A percentile compares a stretch with the other conserved stretches of the same genome.
These are phyloP conservation scores for Phytophthora fragariaefolia DNA, from an alignment of 352 stramenopile species.

Conservation along the genomic window DNA sequence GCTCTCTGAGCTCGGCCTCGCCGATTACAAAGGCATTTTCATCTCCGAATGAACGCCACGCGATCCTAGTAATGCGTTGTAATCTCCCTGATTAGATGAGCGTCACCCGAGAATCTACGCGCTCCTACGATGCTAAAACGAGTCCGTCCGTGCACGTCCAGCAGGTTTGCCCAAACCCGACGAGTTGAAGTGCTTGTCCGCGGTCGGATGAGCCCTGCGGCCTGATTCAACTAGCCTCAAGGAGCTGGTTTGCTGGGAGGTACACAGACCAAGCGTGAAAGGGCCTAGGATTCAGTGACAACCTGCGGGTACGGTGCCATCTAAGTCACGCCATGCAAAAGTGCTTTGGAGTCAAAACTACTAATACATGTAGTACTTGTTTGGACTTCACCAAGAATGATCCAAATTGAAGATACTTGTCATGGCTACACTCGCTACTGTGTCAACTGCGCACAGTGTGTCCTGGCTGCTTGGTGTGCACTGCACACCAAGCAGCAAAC, in stretches of 20 bases:
- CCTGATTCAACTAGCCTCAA: background rate
- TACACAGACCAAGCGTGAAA: background rate
- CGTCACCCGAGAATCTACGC: background rate
- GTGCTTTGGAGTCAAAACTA: background rate
- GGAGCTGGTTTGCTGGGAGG: no score
- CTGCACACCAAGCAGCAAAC: background rate
- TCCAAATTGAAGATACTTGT: constrained; percentile 12
- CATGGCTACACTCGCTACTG: background rate
- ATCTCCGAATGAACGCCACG: background rate
- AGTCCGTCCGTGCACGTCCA: constrained; percentile 12
- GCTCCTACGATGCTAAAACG: constrained; percentile 14
- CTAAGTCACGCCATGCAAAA: background rate
- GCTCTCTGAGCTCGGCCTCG: constrained; percentile 15
- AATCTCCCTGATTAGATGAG: constrained; percentile 29
- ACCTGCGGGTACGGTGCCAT: background rate
- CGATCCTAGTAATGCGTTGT: background rate
- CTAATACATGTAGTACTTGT: no score
- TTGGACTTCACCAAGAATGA: no score
- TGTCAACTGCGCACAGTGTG: background rate
- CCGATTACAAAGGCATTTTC: constrained; percentile 2
- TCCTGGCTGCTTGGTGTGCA: no score
- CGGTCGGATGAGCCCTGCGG: background rate
- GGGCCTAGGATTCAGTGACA: background rate
- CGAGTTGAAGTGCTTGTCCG: background rate
- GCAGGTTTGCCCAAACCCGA: background rate